A percentile compares a stretch with the other conserved stretches of the same genome.
Evolutionary conservation across 495 filamentous ascomycete genomes (phyloP).

Genomic region (Sordaria brevicollis): DNA sequence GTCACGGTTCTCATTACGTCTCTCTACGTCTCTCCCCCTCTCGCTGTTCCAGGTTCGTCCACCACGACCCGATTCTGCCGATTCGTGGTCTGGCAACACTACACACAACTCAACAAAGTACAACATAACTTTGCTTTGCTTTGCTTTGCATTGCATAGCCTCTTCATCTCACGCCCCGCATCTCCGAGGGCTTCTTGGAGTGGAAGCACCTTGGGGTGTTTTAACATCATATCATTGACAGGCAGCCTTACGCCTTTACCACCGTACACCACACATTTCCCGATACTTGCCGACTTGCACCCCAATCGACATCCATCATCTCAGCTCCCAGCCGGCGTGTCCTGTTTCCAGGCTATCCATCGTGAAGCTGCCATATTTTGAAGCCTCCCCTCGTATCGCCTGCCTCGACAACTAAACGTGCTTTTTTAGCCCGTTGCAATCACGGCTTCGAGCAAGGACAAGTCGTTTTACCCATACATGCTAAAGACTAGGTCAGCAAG

Average conservation of each 20-base stretch:
- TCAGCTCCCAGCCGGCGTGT: background rate
- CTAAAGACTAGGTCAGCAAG: constrained; percentile 17
- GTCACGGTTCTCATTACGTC: too few species aligned
- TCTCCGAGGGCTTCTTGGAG: background rate
- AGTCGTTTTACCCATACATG: constrained; percentile 16
- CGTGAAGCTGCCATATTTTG: background rate
- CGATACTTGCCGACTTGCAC: background rate
- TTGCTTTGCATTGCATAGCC: background rate
- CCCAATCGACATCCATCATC: background rate
- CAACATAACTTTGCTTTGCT: background rate
- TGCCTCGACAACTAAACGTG: background rate
- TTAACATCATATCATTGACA: background rate
- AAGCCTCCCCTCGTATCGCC: background rate
- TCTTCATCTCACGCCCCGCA: background rate
- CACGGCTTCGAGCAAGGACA: background rate
- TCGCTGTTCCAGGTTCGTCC: background rate
- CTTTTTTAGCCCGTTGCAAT: background rate
- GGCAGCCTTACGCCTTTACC: background rate
- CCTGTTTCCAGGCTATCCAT: background rate
- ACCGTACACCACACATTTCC: background rate
- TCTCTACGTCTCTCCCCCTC: background rate
- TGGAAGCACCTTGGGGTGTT: background rate
- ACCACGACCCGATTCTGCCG: too few species aligned
- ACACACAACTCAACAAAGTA: too few species aligned
- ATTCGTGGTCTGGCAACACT: background rate